Evolutionary conservation across 2,329 filamentous ascomycete genomes (phyloP), one percentile per base, ranked within the genome.

Genomic region (Neofusicoccum sp.): DNA sequence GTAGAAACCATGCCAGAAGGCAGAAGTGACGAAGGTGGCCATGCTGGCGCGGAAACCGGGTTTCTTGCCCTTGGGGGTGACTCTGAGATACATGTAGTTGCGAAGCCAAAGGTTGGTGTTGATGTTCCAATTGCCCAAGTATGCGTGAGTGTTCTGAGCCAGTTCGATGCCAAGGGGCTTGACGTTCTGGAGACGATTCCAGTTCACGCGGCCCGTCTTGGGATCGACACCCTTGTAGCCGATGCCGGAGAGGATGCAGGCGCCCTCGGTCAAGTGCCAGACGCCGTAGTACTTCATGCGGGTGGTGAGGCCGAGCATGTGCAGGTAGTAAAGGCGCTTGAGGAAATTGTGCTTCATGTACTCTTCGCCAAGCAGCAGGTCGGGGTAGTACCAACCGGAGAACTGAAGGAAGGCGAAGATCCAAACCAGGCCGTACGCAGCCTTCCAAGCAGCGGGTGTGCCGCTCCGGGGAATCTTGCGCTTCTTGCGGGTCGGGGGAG

Each of bases 1-100:
- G 67, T 96, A 96, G 76, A 99, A 99, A 31, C 95, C 95, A 71
- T 99, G 95, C 95, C 95, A 99, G 67, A 98, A 88, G 3, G 95
- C 93, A 70, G 92, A 96, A 20, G 95, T 98, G 6, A 87, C 85
- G 73, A 99, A 99, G 0, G 95, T 99, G 34, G 92, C 91, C 79
- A 99, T 79, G 69, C 90, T 98, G 54, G 95, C 95, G 62, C 93
- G 84, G 79, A 99, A 99, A 1, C 95, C 95, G 8, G 95, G 95
- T 75, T 98, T 99, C 81, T 92, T 95, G 58, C 95, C 95, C 67
- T 90, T 89, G 0, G 95, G 95, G 0, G 95, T 99, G 3, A 99
- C 95, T 26, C 95, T 88, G 49, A 99, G 82, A 72, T 98, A 99
- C 67, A 99, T 83, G 71, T 97, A 99, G 75, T 98, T 96, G 48